These are phyloP conservation scores for Lecanoromycetidae sp. DNA, from an alignment of 2,329 filamentous ascomycete species.

Conservation along the genomic window DNA sequence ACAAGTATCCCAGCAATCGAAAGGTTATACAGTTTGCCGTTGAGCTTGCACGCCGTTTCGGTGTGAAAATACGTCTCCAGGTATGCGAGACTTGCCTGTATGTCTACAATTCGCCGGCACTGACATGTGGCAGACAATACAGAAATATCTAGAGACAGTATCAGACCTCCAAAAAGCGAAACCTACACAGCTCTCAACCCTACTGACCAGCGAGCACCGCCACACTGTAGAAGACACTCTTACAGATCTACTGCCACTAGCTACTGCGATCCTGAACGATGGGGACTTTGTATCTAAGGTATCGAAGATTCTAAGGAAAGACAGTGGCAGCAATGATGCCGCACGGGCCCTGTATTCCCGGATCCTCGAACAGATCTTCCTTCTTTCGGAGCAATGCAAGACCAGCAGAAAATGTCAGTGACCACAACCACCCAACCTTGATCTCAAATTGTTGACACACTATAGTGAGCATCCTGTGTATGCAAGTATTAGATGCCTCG, in stretches of 20 bases:
- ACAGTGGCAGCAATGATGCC: constrained; percentile 48
- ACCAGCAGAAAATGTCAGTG: constrained; percentile 41
- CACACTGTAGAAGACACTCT: constrained; percentile 32
- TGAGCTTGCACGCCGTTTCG: constrained; percentile 61
- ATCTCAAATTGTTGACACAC: constrained; percentile 16
- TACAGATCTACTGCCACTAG: constrained; percentile 29
- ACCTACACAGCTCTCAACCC: constrained; percentile 56
- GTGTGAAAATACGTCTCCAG: constrained; percentile 59
- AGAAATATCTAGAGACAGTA: constrained; percentile 63
- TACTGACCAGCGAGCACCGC: constrained; percentile 50
- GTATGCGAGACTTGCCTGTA: constrained; percentile 25
- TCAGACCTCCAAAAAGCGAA: constrained; percentile 64
- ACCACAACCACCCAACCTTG: constrained; percentile 31
- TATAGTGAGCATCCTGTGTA: constrained; percentile 27
- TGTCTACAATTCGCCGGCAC: not conserved
- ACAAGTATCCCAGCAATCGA: constrained; percentile 70
- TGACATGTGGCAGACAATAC: constrained; percentile 41
- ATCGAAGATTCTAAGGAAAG: constrained; percentile 18
- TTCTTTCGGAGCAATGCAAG: constrained; percentile 54
- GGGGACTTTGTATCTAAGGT: constrained; percentile 15
- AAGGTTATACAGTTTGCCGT: constrained; percentile 62
- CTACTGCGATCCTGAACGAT: constrained; percentile 17
- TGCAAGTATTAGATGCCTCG: constrained; percentile 60
- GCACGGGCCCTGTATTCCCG: constrained; percentile 57
- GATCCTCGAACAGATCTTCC: constrained; percentile 53